Percentiles rank a stretch among this genome's conserved stretches.
Evolutionary conservation across 2,329 filamentous ascomycete genomes (phyloP).

Genomic region (Hypoxylon sp.): DNA sequence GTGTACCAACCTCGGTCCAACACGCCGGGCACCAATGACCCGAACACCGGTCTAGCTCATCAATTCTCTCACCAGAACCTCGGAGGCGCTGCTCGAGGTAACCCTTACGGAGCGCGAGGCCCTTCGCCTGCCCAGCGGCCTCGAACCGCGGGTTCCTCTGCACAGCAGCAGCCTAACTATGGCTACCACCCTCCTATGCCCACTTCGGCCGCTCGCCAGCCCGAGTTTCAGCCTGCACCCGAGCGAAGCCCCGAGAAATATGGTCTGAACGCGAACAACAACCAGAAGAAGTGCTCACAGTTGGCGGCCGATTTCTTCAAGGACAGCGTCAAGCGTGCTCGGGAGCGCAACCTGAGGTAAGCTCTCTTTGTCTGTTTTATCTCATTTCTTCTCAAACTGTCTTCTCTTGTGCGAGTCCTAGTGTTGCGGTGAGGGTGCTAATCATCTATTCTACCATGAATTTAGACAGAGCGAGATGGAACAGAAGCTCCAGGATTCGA

Average conservation of each 20-base stretch:
- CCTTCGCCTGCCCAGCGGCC: conserved; percentile 78
- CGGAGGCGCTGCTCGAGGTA: conserved; percentile 72
- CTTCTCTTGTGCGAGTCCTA: not conserved
- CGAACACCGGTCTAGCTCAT: conserved; percentile 88
- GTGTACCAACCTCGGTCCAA: conserved; percentile 61
- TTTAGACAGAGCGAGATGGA: conserved; percentile 92
- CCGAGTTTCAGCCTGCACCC: conserved; percentile 79
- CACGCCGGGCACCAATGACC: conserved; percentile 74
- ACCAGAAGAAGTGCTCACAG: conserved; percentile 74
- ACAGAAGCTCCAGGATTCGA: conserved; percentile 79
- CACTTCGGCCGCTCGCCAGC: conserved; percentile 61
- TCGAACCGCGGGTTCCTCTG: conserved; percentile 78
- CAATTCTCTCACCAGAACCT: conserved; percentile 98
- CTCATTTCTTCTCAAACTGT: not conserved
- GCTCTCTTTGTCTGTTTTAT: conserved; percentile 38
- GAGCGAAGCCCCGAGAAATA: conserved; percentile 88
- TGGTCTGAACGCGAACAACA: conserved; percentile 69
- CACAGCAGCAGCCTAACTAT: conserved; percentile 67
- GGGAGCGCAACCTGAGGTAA: conserved; percentile 93
- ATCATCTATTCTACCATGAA: conserved; percentile 7
- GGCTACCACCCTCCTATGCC: conserved; percentile 75
- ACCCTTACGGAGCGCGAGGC: conserved; percentile 72
- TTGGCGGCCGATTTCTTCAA: conserved; percentile 93
- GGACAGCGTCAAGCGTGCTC: conserved; percentile 94
- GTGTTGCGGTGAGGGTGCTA: conserved; percentile 30